Evolutionary conservation across 768 basidiomycete genomes (phyloP), one percentile per base, ranked within the genome.

Genomic region (Leccinum broughii): DNA sequence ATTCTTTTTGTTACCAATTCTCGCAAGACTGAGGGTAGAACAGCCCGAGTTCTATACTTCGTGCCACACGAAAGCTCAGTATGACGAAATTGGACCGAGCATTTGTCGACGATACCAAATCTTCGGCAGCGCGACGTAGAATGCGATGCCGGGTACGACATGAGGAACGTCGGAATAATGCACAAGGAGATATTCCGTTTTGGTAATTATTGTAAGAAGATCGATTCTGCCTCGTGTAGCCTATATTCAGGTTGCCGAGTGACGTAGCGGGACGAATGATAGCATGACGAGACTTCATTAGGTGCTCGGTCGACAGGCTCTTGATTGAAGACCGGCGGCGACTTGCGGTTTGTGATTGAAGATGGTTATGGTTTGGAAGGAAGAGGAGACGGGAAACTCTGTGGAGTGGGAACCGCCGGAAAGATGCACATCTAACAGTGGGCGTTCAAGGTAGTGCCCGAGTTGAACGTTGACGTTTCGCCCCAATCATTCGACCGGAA

Each of bases 41-140:
- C 68, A 95, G 91, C 94, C 95, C 66, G 95, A 96, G 68, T 98
- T 98, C 75, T 95, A 95, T 77, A 87, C 88, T 6, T 95, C 87
- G 54, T 95, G 93, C 76, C 95, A 95, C 77, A 93, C 92, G 53
- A 93, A 95, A 72, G 92, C 90, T 22, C 93, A 97, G 68, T 97
- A 96, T 71, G 93, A 95, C 71, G 93, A 95, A 76, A 83, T 94
- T 57, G 93, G 93, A 15, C 93, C 93, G 14, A 92, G 90, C 71
- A 94, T 95, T 66, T 93, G 91, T 77, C 84, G 93, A 71, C 83
- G 93, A 61, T 95, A 95, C 81, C 90, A 93, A 75, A 95, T 95
- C 66, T 95, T 95, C 68, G 93, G 93, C 61, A 92, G 90, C 69
- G 90, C 90, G 48, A 91, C 89, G 39, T 92, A 84, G 66, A 59